Evolutionary conservation across 345 rosid genomes (phyloP), one percentile per base, ranked within the genome.

Genomic region (Camelina sativa): DNA sequence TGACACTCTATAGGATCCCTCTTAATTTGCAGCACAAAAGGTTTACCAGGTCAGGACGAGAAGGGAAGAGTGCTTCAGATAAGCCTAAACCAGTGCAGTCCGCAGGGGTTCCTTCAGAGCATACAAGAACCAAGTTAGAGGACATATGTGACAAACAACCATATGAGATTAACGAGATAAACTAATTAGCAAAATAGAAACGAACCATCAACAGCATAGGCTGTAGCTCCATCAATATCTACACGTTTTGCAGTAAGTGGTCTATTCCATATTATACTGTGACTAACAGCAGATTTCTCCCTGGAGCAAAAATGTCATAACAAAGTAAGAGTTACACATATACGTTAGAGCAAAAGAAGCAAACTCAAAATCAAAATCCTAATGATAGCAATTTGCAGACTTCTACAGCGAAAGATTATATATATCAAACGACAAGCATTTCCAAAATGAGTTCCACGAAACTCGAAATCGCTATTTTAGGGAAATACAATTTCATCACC

Each of bases 231-330:
- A 32, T 83, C 88, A 12, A 94, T 84, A 1, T 85, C 80, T 4
- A 84, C 90, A 50, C 67, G 78, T 67, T 84, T 81, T 37, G 82
- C 96, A 12, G 87, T 34, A 78, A 94, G 19, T 0, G 97, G 87
- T 70, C 88, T 84, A 32, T 85, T 84, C 97, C 97, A 94, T 57
- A 92, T 88, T 37, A 91, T 86, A 56, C 90, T 83, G 71, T 90
- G 98, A 78, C 96, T 88, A 25, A 84, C 88, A 4, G 95, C 96
- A 23, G 96, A 92, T 73, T 88, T 84, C 80, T 92, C 98, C 81
- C 96, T 89, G 78, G 1, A 76, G 30, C 28, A 25, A 25, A 62
- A 68, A 57, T 55, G 5, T 7, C 35, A 16, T 9, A 57, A 62
- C 15, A 40, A 28, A 62, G 32, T 43, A 10, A 19, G 12, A 58